Evolutionary conservation across 495 filamentous ascomycete species (phyloP), one percentile per base, ranked within the genome.

Genomic region (Xylaria palmicola): DNA sequence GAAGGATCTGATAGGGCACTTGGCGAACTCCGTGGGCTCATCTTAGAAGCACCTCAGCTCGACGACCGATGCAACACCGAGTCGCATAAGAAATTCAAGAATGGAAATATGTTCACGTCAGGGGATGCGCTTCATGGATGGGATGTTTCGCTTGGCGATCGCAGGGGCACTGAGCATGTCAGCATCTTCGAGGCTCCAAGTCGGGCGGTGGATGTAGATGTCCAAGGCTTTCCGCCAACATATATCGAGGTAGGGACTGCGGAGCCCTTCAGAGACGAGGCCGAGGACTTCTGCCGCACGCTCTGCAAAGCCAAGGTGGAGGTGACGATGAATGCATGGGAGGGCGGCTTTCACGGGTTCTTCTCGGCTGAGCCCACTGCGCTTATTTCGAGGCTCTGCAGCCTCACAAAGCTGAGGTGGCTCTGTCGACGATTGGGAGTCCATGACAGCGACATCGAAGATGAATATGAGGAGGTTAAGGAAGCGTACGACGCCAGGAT

Each of bases 251-350:
- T 62, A 7, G 60, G 60, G 30, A 44, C 52, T 4, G 52, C 27
- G 26, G 60, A 62, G 29, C 60, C 60, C 3, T 51, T 62, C 24
- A 49, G 60, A 50, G 60, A 62, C 52, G 71, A 59, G 64, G 68
- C 34, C 61, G 64, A 54, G 62, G 55, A 48, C 58, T 65, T 59
- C 57, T 60, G 19, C 51, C 37, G 22, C 65, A 65, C 40, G 51
- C 60, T 48, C 58, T 58, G 29, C 65, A 70, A 22, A 69, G 68
- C 12, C 68, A 66, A 9, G 67, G 76, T 30, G 71, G 70, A 45
- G 69, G 73, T 37, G 64, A 73, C 22, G 75, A 72, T 40, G 72
- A 72, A 30, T 69, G 68, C 34, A 13, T 62, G 51, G 51, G 22
- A 47, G n/a, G 60, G 60, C 26, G 60, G 60, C n/a, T 62, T 48